phyloP scores from a whole-genome alignment of 164 flowering plant genomes.

The Sextonia rubra region DNA sequence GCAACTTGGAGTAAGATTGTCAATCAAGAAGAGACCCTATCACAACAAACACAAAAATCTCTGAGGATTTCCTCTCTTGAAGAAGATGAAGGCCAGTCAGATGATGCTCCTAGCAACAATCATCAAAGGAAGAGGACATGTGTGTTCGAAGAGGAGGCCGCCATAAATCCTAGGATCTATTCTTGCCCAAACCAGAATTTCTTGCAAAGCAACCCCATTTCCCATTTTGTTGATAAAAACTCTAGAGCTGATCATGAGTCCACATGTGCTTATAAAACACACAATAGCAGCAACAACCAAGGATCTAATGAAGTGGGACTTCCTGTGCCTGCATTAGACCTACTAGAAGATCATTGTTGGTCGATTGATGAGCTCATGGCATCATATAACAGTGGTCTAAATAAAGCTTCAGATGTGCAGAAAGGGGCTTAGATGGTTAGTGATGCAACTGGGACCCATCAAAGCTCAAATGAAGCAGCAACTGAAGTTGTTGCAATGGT shows the following conservation, averaged over 20 bases:
- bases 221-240: slow-evolving; percentile 39
- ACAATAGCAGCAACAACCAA: slow-evolving; percentile 8
- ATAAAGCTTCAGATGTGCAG: slow-evolving; percentile 17
- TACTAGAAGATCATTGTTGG: slow-evolving; percentile 61
- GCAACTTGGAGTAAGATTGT: slow-evolving; percentile 55
- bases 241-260: slow-evolving; percentile 49
- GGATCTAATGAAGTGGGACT: slow-evolving; percentile 13
- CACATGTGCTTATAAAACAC: slow-evolving; percentile 24
- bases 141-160: slow-evolving; percentile 18
- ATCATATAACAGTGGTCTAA: slow-evolving; percentile 34
- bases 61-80: slow-evolving; percentile 37
- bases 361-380: slow-evolving; percentile 56
- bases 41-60: slow-evolving; percentile 29
- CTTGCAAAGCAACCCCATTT: slow-evolving; percentile 30
- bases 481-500: neutral
- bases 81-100: slow-evolving; percentile 35
- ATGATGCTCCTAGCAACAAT: slow-evolving; percentile 22
- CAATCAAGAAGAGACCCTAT: slow-evolving; percentile 47
- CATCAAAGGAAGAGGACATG: slow-evolving; percentile 35
- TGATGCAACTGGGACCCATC: neutral
- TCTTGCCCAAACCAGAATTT: slow-evolving; percentile 36
- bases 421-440: slow-evolving; percentile 16
- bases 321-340: slow-evolving; percentile 19
- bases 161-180: slow-evolving; percentile 31
- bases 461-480: neutral